phyloP scores from a whole-genome alignment of 2,329 filamentous ascomycete genomes.

The Fusarium buxicola region DNA sequence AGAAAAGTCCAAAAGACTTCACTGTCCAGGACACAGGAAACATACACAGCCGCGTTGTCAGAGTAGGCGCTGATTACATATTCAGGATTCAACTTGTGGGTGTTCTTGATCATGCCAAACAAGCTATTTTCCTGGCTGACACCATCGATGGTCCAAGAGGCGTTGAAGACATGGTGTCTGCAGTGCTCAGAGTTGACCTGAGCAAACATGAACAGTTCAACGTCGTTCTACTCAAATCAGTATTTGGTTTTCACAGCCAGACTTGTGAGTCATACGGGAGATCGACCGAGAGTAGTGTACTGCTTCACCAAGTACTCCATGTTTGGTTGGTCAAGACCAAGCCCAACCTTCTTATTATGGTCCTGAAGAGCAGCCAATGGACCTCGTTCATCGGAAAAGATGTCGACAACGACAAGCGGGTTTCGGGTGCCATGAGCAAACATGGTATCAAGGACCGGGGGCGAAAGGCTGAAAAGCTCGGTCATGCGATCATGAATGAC shows the following conservation, averaged over 20 bases:
- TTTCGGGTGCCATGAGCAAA: slow-evolving; percentile 75
- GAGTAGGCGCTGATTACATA: slow-evolving; percentile 96
- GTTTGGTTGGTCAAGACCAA: slow-evolving; percentile 88
- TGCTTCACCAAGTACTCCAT: slow-evolving; percentile 91
- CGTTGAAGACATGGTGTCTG: slow-evolving; percentile 91
- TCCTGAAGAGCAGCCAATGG: slow-evolving; percentile 80
- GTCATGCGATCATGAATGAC: slow-evolving; percentile 95
- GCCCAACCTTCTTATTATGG: slow-evolving; percentile 85
- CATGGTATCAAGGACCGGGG: slow-evolving; percentile 79
- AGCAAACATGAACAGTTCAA: slow-evolving; percentile 99
- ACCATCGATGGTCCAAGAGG: slow-evolving; percentile 94
- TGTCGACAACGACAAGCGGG: slow-evolving; percentile 79
- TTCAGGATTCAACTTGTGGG: slow-evolving; percentile 83
- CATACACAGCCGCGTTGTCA: slow-evolving; percentile 91
- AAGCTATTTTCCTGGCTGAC: slow-evolving; percentile 81
- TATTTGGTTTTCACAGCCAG: slow-evolving; percentile 23
- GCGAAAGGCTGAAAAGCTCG: slow-evolving; percentile 75
- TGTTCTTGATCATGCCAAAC: slow-evolving; percentile 97
- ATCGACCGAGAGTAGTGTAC: slow-evolving; percentile 60
- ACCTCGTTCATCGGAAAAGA: slow-evolving; percentile 72
- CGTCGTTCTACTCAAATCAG: slow-evolving; percentile 67
- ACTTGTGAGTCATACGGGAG: slow-evolving; percentile 59
- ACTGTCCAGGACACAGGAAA: slow-evolving; percentile 23
- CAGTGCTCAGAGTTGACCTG: slow-evolving; percentile 99
- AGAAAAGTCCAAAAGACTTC: background rate